Evolutionary conservation across 192 early-diverging fungal genomes (phyloP), one percentile per base, ranked within the genome.

Genomic region (Backusella psychrophila): DNA sequence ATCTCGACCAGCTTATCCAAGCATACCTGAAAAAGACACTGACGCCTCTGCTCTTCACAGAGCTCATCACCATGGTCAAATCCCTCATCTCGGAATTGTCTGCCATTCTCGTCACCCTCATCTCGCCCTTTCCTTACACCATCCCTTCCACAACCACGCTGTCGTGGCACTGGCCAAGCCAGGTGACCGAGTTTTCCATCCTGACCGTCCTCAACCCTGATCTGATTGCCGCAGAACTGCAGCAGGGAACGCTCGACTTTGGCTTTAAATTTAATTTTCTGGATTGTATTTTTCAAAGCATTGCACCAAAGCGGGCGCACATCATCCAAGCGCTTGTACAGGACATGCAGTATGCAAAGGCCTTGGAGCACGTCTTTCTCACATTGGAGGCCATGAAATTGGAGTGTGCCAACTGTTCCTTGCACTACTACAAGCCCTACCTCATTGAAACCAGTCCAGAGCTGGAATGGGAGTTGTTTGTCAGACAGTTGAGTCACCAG

Each of bases 71-170:
- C 68, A 84, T 96, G 35, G 71, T 97, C 15, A 85, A 86, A 9
- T 94, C 96, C 79, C 81, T 96, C 21, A 87, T 90, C 23, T 87
- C 88, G 71, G 94, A 96, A 73, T 69, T 97, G 36, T 78, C 89
- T 1, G 87, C 88, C 23, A 82, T 93, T 31, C 42, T 71, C 14
- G 23, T 71, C 0, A 49, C 70, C 2, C 39, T 71, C 4, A 71
- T 71, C 6, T 49, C 39, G 1, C 70, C 70, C 9, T 71, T 71
- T 19, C 41, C 41, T 17, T 63, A 29, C 23, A 14, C 41, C 29
- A 41, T 41, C 4, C 35, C 44, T 49, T 31, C 42, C 1, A 6
- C 26, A 2, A 49, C 70, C 11, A 14, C 23, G 2, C 17, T 71
- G 12, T 15, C 9, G 17, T 42, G 75, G 79, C 12, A n/a, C 74